These are phyloP conservation scores for Cryphonectria carpinicola DNA, from an alignment of 2,329 filamentous ascomycete genomes.

Conservation along the genomic window DNA sequence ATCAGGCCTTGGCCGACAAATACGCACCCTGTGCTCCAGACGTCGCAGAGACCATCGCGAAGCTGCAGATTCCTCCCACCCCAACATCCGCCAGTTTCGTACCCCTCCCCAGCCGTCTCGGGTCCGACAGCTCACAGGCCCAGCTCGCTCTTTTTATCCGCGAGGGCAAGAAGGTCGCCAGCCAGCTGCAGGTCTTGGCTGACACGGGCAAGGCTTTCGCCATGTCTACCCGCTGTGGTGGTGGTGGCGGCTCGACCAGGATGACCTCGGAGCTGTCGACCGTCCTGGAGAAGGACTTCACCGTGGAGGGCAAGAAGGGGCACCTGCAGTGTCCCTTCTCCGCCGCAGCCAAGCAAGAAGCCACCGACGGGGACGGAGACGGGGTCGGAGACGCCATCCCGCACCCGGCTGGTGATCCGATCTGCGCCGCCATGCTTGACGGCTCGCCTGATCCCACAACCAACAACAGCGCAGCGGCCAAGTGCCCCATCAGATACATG, in stretches of 20 bases:
- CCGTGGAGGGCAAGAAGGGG: conserved; percentile 79
- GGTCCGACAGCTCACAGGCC: conserved; percentile 52
- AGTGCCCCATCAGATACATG: conserved; percentile 91
- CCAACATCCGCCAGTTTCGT: conserved; percentile 55
- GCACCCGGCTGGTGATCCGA: conserved; percentile 60
- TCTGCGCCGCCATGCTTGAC: conserved; percentile 67
- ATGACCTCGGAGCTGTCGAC: conserved; percentile 62
- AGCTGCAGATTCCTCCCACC: conserved; percentile 67
- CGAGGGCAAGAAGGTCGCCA: conserved; percentile 64
- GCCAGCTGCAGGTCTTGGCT: conserved; percentile 51
- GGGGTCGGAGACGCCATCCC: conserved; percentile 40
- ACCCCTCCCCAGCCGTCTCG: conserved; percentile 56
- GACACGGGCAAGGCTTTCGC: conserved; percentile 57
- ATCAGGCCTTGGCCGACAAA: conserved; percentile 68
- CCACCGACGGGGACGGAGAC: conserved; percentile 30
- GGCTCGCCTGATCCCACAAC: conserved; percentile 56
- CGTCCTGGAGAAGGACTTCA: conserved; percentile 86
- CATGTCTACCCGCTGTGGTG: conserved; percentile 51
- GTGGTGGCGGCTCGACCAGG: conserved; percentile 49
- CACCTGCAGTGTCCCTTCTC: conserved; percentile 81
- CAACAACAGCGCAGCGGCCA: conserved; percentile 57
- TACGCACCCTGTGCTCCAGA: conserved; percentile 68
- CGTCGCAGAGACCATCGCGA: conserved; percentile 68
- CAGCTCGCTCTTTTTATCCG: conserved; percentile 66
- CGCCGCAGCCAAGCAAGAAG: conserved; percentile 45